These are phyloP conservation scores for Fusarium sp. DNA, from an alignment of 2,329 filamentous ascomycete genomes.

Conservation along the genomic window DNA sequence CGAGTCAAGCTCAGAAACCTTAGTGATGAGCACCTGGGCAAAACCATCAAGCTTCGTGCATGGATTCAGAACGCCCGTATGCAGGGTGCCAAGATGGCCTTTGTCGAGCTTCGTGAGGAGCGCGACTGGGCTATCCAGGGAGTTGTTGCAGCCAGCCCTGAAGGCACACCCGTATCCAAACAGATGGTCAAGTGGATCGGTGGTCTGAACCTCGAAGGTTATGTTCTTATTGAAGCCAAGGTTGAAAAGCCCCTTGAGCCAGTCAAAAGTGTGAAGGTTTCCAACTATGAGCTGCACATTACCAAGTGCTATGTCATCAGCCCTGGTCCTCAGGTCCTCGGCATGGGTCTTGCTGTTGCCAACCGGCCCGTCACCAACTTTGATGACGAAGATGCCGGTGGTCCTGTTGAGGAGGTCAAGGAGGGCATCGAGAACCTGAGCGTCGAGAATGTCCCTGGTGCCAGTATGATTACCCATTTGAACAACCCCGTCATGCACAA, in stretches of 20 bases:
- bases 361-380: constrained; percentile 71
- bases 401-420: constrained; percentile 60
- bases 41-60: constrained; percentile 81
- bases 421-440: constrained; percentile 61
- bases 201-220: constrained; percentile 83
- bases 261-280: constrained; percentile 88
- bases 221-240: constrained; percentile 83
- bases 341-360: constrained; percentile 70
- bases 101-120: constrained; percentile 87
- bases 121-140: constrained; percentile 85
- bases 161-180: constrained; percentile 76
- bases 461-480: constrained; percentile 86
- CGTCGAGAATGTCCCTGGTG: constrained; percentile 72
- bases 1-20: constrained; percentile 75
- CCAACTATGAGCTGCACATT: constrained; percentile 88
- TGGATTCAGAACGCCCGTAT: constrained; percentile 90
- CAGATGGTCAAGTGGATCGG: constrained; percentile 97
- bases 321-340: constrained; percentile 70
- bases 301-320: constrained; percentile 86
- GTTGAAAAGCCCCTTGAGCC: constrained; percentile 88
- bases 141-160: constrained; percentile 78
- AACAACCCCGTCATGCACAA: constrained; percentile 96
- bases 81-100: constrained; percentile 92
- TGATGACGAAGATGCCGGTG: constrained; percentile 67
- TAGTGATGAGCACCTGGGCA: constrained; percentile 75